Base-by-base conservation (phyloP, 1,284 basidiomycete genomes). In the Sanghuangporus baumii region DNA sequence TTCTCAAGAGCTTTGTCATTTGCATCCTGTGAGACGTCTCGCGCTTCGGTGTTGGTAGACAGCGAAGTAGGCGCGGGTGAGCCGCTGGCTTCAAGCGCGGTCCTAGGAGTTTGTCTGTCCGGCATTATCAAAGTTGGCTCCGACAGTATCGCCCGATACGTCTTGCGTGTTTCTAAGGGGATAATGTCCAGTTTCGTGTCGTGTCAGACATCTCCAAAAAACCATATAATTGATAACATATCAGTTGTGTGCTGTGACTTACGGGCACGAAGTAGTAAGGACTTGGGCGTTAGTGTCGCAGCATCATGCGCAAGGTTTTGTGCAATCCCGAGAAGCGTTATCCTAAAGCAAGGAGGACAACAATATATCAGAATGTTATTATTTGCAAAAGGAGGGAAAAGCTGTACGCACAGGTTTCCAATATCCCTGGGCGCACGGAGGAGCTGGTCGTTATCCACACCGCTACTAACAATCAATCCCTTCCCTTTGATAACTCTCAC, bases 401-500 rank as follows among this genome's bases (percentile, higher is more conserved):
- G 18, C 31, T 26, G 3, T 14, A 76, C 84, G 69, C 67, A 92
- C 91, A 93, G 68, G 69, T 93, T 93, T 31, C 79, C 82, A 5
- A 91, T 77, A 71, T 93, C 91, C 67, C 78, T 78, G 0, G 88
- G 87, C 1, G 82, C 85, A 61, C 91, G 79, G 57, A 89, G 72
- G 71, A 91, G 86, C 2, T 77, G 76, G 51, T 84, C 79, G 12
- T 75, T 74, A 12, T 78, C 71, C 0, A 82, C 84, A 0, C 89
- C 88, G 6, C 89, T 81, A 63, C 84, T 87, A 3, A 92, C 76
- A 14, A 93, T 72, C 41, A 93, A 70, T 0, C 85, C 86, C 70
- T 85, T 89, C 2, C 90, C 91, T 67, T 90, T 90, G 8, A 89
- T 88, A 1, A 90, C 89, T 1, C 91, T 79, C 12, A 84, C 79